Evolutionary conservation across 768 basidiomycete species (phyloP).

Genomic region (Leccinum sublutescens): DNA sequence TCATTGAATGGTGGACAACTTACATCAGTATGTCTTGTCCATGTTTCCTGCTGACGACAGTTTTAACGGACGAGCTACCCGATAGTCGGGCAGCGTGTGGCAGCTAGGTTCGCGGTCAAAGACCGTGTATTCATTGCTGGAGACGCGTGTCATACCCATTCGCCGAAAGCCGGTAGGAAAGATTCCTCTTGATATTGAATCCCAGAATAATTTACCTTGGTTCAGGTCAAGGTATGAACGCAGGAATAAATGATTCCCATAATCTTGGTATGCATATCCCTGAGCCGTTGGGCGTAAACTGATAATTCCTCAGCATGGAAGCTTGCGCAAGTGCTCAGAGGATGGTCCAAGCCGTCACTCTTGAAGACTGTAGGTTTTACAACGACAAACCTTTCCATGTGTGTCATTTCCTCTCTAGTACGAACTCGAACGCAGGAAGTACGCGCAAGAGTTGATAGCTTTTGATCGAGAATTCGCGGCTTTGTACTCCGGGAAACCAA

Average conservation of each 20-base stretch:
- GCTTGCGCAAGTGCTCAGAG: slow-evolving; percentile 43
- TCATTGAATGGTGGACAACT: slow-evolving; percentile 70
- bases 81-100: slow-evolving; percentile 72
- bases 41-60: not conserved
- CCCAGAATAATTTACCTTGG: not conserved
- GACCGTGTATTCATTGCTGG: slow-evolving; percentile 75
- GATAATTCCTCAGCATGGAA: slow-evolving; percentile 47
- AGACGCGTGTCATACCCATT: slow-evolving; percentile 72
- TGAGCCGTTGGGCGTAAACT: slow-evolving; percentile 42
- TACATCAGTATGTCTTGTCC: slow-evolving; percentile 53
- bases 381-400: not conserved
- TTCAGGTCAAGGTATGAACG: slow-evolving; percentile 74
- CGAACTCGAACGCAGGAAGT: slow-evolving; percentile 63
- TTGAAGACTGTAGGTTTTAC: slow-evolving; percentile 39
- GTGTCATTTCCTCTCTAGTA: slow-evolving; percentile 44
- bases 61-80: not conserved
- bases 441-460: slow-evolving; percentile 68
- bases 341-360: slow-evolving; percentile 38
- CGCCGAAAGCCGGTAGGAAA: slow-evolving; percentile 56
- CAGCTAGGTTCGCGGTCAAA: slow-evolving; percentile 56
- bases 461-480: slow-evolving; percentile 66
- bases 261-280: slow-evolving; percentile 49
- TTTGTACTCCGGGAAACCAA: slow-evolving; percentile 68
- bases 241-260: slow-evolving; percentile 73
- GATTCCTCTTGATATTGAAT: not conserved